These are phyloP conservation scores for Metschnikowia shivogae DNA, from an alignment of 805 yeast genomes.

Conservation along the genomic window DNA sequence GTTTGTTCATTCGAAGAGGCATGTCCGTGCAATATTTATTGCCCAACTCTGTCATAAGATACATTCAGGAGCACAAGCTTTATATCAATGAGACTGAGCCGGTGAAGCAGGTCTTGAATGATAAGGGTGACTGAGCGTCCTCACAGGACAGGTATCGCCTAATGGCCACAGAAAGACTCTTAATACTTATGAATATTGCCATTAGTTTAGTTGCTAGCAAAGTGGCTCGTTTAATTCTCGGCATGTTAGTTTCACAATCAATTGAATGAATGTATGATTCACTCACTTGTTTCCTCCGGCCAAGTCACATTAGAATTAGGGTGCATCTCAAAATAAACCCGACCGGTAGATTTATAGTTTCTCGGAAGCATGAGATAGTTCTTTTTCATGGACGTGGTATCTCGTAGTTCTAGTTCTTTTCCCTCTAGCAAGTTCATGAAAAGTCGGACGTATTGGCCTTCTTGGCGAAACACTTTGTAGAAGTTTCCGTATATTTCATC, in stretches of 20 bases:
- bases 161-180: too few relatives aligned
- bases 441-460: constrained; percentile 15
- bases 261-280: too few relatives aligned
- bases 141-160: too few relatives aligned
- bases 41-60: constrained; percentile 92
- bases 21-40: constrained; percentile 94
- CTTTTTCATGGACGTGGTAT: constrained; percentile 14
- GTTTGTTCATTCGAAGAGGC: constrained; percentile 86
- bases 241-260: too few relatives aligned
- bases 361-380: constrained; percentile 18
- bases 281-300: background rate
- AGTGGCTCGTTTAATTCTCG: too few relatives aligned
- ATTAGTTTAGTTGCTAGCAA: too few relatives aligned
- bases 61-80: constrained; percentile 86
- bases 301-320: background rate
- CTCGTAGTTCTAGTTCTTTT: constrained; percentile 8
- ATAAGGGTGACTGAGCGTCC: constrained; percentile 22
- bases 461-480: constrained; percentile 14
- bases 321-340: background rate
- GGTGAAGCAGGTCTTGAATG: constrained; percentile 73
- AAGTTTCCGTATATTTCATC: constrained; percentile 34
- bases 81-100: constrained; percentile 88
- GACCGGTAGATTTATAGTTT: constrained; percentile 4
- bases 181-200: too few relatives aligned
- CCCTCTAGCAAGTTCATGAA: constrained; percentile 16